phyloP scores from a whole-genome alignment of 2,329 filamentous ascomycete species.

The Phoma sp. region DNA sequence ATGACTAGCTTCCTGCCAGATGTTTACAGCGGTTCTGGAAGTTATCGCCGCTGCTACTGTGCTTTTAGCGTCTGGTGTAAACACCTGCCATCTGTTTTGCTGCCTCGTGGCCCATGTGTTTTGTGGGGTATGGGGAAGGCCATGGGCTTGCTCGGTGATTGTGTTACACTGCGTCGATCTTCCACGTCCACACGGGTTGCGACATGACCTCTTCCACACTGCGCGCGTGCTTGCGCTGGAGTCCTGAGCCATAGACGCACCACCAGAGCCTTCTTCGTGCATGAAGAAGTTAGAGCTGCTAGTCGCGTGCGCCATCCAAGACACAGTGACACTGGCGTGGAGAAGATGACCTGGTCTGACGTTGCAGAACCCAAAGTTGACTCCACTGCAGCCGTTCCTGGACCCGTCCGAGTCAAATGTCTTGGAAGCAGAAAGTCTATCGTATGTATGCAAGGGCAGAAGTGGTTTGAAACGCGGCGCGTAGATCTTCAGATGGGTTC shows the following conservation, averaged over 20 bases:
- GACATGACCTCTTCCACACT: conserved; percentile 7
- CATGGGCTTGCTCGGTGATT: background rate
- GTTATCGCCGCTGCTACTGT: conserved; percentile 8
- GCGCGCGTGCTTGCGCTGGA: conserved; percentile 14
- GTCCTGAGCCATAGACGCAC: conserved; percentile 6
- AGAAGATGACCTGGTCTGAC: conserved; percentile 7
- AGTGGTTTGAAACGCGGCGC: conserved; percentile 9
- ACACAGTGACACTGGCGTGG: conserved; percentile 1
- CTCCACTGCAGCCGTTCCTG: background rate
- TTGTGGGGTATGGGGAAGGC: conserved; percentile 16
- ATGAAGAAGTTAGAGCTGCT: background rate
- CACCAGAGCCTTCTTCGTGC: background rate
- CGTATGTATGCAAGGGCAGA: conserved; percentile 6
- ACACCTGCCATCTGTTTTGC: conserved; percentile 1
- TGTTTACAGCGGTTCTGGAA: conserved; percentile 3
- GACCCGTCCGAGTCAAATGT: background rate
- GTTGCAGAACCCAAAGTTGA: background rate
- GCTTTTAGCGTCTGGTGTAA: conserved; percentile 4
- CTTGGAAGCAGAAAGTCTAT: background rate
- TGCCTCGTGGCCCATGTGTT: conserved; percentile 21
- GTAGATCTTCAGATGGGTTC: background rate
- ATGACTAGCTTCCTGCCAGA: conserved; percentile 16
- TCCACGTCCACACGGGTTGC: background rate
- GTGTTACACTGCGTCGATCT: conserved; percentile 15
- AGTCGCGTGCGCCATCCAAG: conserved; percentile 10